phyloP scores from a whole-genome alignment of 495 filamentous ascomycete genomes.

The Cercophora sp. region DNA sequence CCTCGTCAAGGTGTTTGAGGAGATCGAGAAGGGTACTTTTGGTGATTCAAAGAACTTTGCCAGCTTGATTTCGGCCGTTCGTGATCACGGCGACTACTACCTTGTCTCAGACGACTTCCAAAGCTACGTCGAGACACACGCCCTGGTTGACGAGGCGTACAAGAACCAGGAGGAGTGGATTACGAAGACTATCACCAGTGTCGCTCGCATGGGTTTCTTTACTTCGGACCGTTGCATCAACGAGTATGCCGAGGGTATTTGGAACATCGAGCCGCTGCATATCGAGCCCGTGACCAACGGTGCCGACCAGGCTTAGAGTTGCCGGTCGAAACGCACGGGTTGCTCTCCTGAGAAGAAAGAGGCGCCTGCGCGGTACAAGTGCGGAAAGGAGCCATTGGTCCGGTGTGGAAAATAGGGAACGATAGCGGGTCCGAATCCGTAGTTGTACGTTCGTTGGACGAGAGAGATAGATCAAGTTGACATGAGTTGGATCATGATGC shows the following conservation, averaged over 20 bases:
- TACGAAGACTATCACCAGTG: conserved; percentile 79
- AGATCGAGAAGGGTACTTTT: conserved; percentile 72
- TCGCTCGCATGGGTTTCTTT: conserved; percentile 94
- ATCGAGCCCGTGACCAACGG: conserved; percentile 22
- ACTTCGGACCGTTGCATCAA: conserved; percentile 93
- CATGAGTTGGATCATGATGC: not conserved
- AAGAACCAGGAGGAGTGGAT: conserved; percentile 88
- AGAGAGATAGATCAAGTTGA: not conserved
- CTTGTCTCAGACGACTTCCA: conserved; percentile 96
- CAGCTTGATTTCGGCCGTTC: conserved; percentile 76
- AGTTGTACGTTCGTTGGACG: not conserved
- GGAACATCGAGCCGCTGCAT: conserved; percentile 81
- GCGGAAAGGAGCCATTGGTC: not conserved
- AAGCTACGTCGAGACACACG: conserved; percentile 85
- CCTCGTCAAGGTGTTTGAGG: conserved; percentile 75
- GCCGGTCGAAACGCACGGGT: not conserved
- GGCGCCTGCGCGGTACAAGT: too few relatives aligned
- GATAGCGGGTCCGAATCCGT: not conserved
- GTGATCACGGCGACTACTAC: conserved; percentile 94
- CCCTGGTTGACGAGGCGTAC: conserved; percentile 85
- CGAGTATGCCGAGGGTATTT: conserved; percentile 96
- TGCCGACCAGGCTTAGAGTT: not conserved
- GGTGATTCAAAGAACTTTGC: conserved; percentile 70
- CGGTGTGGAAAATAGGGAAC: not conserved
- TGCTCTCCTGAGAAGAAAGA: not conserved